A percentile compares a stretch with the other conserved stretches of the same genome.
These are phyloP conservation scores for Litchi chinensis DNA, from an alignment of 345 rosid species.

Conservation along the genomic window DNA sequence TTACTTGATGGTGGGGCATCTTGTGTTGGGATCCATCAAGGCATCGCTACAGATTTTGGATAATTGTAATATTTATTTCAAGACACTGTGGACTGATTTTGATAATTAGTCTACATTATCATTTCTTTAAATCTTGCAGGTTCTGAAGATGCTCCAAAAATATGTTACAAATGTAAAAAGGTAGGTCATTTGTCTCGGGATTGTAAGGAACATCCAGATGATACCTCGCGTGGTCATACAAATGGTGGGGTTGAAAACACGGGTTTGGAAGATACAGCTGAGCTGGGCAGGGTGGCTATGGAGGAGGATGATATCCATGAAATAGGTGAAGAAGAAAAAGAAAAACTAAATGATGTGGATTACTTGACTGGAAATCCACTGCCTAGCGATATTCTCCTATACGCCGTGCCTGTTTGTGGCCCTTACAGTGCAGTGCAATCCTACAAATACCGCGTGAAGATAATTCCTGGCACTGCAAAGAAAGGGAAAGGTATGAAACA, in stretches of 20 bases:
- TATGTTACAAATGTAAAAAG: conserved; percentile 90
- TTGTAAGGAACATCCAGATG: conserved; percentile 69
- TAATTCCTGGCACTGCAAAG: conserved; percentile 88
- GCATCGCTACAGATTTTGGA: neutral
- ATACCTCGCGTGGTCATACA: conserved; percentile 28
- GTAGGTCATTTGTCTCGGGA: conserved; percentile 87
- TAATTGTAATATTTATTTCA: neutral
- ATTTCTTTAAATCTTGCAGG: conserved; percentile 43
- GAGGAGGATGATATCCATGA: conserved; percentile 95
- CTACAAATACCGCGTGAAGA: conserved; percentile 87
- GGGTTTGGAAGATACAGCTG: conserved; percentile 31
- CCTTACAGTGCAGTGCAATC: conserved; percentile 89
- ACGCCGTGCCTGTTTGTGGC: conserved; percentile 91
- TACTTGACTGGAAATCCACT: conserved; percentile 88
- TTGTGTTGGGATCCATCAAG: neutral
- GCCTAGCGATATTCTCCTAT: conserved; percentile 73
- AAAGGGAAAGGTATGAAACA: conserved; percentile 77
- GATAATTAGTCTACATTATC: neutral
- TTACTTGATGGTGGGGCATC: neutral
- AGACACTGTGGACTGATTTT: neutral
- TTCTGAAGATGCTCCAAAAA: conserved; percentile 65
- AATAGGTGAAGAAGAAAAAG: conserved; percentile 91
- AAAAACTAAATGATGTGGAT: conserved; percentile 76
- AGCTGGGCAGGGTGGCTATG: conserved; percentile 76
- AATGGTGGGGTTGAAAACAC: conserved; percentile 29